These are phyloP conservation scores for Boletellus deceptivus DNA, from an alignment of 1,284 basidiomycete genomes.

Conservation along the genomic window DNA sequence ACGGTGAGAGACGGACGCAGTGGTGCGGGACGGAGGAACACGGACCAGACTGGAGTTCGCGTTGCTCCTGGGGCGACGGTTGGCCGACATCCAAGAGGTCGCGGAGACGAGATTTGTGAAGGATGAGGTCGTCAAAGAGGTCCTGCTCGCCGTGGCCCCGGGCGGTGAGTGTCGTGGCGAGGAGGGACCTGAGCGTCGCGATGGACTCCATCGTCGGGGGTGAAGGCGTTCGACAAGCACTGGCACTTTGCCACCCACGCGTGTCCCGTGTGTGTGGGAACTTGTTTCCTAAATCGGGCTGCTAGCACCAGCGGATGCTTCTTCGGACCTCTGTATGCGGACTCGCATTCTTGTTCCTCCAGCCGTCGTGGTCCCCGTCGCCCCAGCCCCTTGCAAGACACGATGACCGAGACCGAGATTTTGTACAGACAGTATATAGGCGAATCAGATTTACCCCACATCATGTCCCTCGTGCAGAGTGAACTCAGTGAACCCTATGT, in stretches of 20 bases:
- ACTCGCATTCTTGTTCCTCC: not conserved
- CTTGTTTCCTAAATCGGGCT: not conserved
- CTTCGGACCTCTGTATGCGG: not conserved
- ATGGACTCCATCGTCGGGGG: slow-evolving; percentile 43
- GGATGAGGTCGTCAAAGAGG: slow-evolving; percentile 70
- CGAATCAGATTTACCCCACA: slow-evolving; percentile 75
- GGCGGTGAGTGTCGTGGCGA: slow-evolving; percentile 40
- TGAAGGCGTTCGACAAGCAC: not conserved
- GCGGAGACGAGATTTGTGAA: slow-evolving; percentile 58
- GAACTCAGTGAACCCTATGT: slow-evolving; percentile 96
- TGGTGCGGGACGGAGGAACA: not conserved
- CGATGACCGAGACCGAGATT: slow-evolving; percentile 49
- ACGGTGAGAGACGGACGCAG: slow-evolving; percentile 11
- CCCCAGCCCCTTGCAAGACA: not conserved
- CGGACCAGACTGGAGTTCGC: slow-evolving; percentile 72
- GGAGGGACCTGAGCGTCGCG: slow-evolving; percentile 39
- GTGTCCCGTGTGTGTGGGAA: not conserved
- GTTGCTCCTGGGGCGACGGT: slow-evolving; percentile 60
- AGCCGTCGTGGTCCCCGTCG: not conserved
- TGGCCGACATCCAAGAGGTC: slow-evolving; percentile 63
- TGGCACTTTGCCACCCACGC: not conserved
- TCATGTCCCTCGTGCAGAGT: slow-evolving; percentile 85
- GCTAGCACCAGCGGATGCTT: not conserved
- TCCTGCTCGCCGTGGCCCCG: slow-evolving; percentile 62
- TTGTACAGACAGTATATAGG: slow-evolving; percentile 71